Evolutionary conservation across 2,329 filamentous ascomycete genomes (phyloP), one percentile per base, ranked within the genome.

Genomic region (Aureobasidium musti): DNA sequence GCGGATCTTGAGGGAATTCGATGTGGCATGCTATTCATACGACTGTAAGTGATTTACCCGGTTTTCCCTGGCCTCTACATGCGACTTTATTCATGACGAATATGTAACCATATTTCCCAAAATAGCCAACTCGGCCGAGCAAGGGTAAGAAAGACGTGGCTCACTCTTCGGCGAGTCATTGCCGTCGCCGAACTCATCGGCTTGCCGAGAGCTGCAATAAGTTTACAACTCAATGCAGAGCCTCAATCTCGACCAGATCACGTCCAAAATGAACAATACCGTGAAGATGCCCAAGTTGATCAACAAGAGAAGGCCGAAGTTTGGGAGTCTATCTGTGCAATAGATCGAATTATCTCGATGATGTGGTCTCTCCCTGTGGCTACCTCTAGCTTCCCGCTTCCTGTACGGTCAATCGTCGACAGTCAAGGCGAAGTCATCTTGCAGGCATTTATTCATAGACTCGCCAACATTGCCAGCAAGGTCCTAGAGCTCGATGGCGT

Each of bases 121-220:
- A 57, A 35, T 50, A 78, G 75, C 35, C 73, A 74, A 66, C 70
- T 77, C 21, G 73, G 75, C 10, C 73, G 72, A 30, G 77, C 76
- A 2, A 75, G 74, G 37, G 72, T 79, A 23, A 72, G 74, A 52
- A 76, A 74, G 30, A 71, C 74, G 28, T 80, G 77, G 77, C 68
- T 79, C 26, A 71, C 70, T 26, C 64, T 79, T 21, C 77, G 78
- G n/a, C 74, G 77, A 47, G 70, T 75, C 23, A 74, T 78, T 30
- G 74, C 77, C 3, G 70, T 79, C 28, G 77, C 77, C 50, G 77
- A 79, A 68, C 68, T 79, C 1, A 76, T 78, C 53, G 78, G 77
- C 2, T 68, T 79, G 5, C 76, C 76, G 10, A 70, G 69, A 37
- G 66, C 67, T 52, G 65, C 57, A 33, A 53, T 65, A 37, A 35